Conservation (phyloP, 345 rosid species). For the Garcia nutans region DNA sequence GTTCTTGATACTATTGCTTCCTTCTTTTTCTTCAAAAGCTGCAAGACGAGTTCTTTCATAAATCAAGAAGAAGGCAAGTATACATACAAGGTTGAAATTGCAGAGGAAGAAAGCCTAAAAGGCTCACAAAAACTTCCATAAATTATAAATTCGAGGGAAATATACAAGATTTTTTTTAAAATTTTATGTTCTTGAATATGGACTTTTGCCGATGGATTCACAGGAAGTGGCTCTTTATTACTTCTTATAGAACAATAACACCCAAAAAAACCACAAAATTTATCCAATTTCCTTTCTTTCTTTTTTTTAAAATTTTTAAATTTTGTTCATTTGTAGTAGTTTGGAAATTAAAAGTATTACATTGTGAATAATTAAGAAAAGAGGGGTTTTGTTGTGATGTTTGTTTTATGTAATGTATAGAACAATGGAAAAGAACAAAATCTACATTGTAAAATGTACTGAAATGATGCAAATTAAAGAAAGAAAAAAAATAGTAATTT, state of each 20-base stretch:
- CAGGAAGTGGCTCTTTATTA: neutral
- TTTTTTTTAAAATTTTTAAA: neutral
- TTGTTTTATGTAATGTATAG: too few species aligned
- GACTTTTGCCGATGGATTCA: neutral
- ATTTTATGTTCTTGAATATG: neutral
- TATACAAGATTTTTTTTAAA: neutral
- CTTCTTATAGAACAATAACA: neutral
- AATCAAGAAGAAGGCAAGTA: constrained; percentile 33
- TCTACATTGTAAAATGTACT: neutral
- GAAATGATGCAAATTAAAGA: too few species aligned
- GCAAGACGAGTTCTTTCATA: constrained; percentile 30
- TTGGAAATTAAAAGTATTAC: constrained; percentile 3
- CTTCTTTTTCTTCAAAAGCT: constrained; percentile 59
- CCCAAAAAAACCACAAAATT: neutral
- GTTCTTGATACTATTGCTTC: constrained; percentile 69
- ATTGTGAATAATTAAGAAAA: constrained; percentile 2
- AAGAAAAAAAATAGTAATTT: neutral
- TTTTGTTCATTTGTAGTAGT: constrained; percentile 8
- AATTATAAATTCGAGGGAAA: neutral
- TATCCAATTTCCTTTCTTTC: neutral
- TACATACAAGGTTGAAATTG: constrained; percentile 37
- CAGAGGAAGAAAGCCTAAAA: constrained; percentile 36
- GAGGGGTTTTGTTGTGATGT: too few species aligned
- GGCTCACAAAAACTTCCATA: constrained; percentile 33
- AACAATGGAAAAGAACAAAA: neutral